Conservation (phyloP, 2,329 filamentous ascomycete genomes). For the Talaromyces sp. region DNA sequence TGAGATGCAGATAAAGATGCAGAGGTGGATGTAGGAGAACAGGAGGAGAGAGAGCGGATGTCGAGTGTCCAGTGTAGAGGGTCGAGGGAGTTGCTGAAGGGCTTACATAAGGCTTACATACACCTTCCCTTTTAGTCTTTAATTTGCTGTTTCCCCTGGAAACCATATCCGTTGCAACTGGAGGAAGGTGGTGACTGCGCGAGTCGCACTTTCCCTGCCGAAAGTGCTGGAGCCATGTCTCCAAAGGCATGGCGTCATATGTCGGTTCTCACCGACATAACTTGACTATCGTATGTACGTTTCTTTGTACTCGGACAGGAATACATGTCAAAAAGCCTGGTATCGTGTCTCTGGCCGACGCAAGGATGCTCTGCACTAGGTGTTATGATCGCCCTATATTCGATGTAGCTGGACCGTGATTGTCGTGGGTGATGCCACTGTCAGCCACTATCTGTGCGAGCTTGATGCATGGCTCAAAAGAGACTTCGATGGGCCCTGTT, state of each 20-base stretch:
- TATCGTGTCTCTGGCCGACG: neutral
- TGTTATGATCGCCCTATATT: neutral
- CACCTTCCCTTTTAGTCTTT: neutral
- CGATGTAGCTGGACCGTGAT: neutral
- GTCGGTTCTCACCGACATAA: neutral
- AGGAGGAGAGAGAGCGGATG: neutral
- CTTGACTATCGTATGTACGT: neutral
- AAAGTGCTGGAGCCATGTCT: neutral
- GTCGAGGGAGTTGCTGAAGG: neutral
- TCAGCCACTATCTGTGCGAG: neutral
- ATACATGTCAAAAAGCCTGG: neutral
- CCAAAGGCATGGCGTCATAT: slow-evolving; percentile 2
- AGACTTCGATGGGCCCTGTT: neutral
- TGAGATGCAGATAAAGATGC: slow-evolving; percentile 4
- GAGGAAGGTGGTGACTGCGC: neutral
- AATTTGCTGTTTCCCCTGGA: neutral
- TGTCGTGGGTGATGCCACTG: neutral
- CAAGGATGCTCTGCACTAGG: slow-evolving; percentile 6
- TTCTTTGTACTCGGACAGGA: neutral
- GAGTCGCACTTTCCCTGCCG: neutral
- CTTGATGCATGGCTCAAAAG: neutral
- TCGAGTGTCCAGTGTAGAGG: neutral
- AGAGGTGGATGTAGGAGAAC: neutral
- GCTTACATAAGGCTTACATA: slow-evolving; percentile 1
- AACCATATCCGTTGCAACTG: neutral